Percentiles rank a stretch among this genome's conserved stretches.
Conservation (phyloP, 2,329 filamentous ascomycete genomes). For the Ophiosphaerella herpotricha region DNA sequence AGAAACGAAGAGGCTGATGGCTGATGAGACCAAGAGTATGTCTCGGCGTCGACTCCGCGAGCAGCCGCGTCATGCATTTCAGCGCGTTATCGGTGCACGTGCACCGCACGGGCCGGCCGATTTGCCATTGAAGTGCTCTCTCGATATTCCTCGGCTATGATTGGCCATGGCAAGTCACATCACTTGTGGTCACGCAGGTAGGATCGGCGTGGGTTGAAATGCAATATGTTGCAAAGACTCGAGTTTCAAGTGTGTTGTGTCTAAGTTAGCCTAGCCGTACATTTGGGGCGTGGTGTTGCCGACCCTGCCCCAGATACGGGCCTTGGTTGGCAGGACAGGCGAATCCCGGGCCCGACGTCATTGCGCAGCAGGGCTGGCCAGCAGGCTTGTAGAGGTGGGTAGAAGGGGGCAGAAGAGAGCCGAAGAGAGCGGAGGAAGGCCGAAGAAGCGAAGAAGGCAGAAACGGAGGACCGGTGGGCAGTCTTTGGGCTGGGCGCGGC, state of each 20-base stretch:
- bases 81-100: constrained; percentile 4
- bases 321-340: no score
- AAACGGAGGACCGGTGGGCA: no score
- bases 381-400: background rate
- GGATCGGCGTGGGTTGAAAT: no score
- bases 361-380: constrained; percentile 3
- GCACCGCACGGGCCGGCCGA: constrained; percentile 8
- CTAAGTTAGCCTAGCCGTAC: no score
- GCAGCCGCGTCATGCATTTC: constrained; percentile 18
- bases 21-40: constrained; percentile 11
- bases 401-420: background rate
- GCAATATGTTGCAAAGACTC: background rate
- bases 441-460: background rate
- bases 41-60: constrained; percentile 1
- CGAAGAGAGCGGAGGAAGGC: background rate
- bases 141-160: background rate
- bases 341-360: background rate
- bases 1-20: constrained; percentile 14
- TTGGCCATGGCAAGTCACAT: no score
- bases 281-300: no score
- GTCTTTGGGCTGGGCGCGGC: no score
- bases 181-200: background rate
- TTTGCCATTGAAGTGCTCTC: constrained; percentile 11
- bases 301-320: background rate
- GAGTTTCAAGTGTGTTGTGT: background rate